phyloP scores from a whole-genome alignment of 805 yeast species.

The Pichia insulana region DNA sequence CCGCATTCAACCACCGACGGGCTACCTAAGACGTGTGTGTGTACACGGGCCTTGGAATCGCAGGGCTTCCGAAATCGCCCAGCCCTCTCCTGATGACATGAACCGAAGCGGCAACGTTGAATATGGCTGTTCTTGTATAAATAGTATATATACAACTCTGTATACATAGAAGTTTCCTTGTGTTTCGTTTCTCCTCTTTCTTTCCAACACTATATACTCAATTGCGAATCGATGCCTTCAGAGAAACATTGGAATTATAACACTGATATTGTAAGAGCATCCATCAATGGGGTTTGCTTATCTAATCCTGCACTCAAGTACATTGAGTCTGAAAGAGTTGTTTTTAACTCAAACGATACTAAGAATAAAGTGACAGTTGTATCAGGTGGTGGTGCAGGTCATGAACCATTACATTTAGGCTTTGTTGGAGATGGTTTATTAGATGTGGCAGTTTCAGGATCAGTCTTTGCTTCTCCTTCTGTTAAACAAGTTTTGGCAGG shows the following conservation, averaged over 20 bases:
- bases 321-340: constrained; percentile 49
- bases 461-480: constrained; percentile 84
- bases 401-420: constrained; percentile 91
- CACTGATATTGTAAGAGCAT: constrained; percentile 8
- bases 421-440: constrained; percentile 78
- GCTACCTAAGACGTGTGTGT: too few species aligned
- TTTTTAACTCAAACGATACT: constrained; percentile 31
- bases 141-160: too few species aligned
- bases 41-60: too few species aligned
- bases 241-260: constrained; percentile 12
- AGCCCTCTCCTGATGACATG: too few species aligned
- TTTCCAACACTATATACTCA: too few species aligned
- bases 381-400: constrained; percentile 95
- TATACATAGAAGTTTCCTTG: constrained; percentile 1
- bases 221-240: constrained; percentile 3
- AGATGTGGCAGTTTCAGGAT: constrained; percentile 85
- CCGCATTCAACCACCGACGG: too few species aligned
- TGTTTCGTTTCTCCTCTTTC: neutral
- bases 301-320: constrained; percentile 47
- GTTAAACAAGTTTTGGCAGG: constrained; percentile 78
- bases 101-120: too few species aligned
- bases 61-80: too few species aligned
- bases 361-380: constrained; percentile 58
- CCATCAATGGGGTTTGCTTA: constrained; percentile 9
- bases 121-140: too few species aligned